A percentile compares a stretch with the other conserved stretches of the same genome.
phyloP scores from a whole-genome alignment of 129 eudicot genomes.

The Lactuca saligna region DNA sequence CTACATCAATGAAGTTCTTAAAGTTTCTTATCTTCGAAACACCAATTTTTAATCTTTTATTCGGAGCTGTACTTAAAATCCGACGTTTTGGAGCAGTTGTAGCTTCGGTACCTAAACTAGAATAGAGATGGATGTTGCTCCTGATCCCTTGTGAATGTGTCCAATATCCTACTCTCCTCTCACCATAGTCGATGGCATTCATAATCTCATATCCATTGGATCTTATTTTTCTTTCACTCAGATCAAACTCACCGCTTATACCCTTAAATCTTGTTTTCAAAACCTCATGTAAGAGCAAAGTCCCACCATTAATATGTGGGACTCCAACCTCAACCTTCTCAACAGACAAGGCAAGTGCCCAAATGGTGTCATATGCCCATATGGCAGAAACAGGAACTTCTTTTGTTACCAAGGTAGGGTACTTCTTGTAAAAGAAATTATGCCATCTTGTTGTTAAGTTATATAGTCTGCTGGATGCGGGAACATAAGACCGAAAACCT shows the following conservation, averaged over 20 bases:
- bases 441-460: not conserved
- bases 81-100: not conserved
- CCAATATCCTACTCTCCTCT: not conserved
- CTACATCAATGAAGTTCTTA: not conserved
- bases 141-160: not conserved
- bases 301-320: not conserved
- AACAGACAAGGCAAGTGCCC: not conserved
- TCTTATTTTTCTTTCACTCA: not conserved
- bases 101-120: not conserved
- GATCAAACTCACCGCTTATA: not conserved
- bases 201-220: not conserved
- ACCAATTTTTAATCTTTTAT: not conserved
- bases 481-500: not conserved
- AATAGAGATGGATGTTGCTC: not conserved
- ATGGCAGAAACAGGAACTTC: not conserved
- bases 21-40: not conserved
- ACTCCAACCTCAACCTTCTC: not conserved
- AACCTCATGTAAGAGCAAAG: not conserved
- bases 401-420: not conserved
- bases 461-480: not conserved
- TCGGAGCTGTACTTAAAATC: not conserved
- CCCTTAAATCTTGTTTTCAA: not conserved
- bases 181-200: not conserved
- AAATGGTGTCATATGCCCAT: not conserved
- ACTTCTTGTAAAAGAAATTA: not conserved